A percentile compares a stretch with the other conserved stretches of the same genome.
Conservation (phyloP, 768 basidiomycete genomes). For the Termitomyces sp. region DNA sequence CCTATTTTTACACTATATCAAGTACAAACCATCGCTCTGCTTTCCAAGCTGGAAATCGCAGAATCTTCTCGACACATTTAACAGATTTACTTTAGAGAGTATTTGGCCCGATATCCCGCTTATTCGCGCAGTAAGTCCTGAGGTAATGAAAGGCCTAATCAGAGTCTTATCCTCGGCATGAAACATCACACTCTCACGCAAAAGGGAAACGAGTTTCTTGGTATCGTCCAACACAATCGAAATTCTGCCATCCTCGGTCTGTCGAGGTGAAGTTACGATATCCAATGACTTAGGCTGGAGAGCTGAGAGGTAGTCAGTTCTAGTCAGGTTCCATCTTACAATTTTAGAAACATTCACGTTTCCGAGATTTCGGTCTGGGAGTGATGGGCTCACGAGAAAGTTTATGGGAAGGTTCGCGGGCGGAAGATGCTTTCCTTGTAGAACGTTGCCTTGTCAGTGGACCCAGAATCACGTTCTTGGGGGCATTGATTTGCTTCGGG, state of each 20-base stretch:
- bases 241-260: constrained; percentile 17
- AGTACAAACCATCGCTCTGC: constrained; percentile 44
- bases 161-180: not conserved
- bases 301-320: constrained; percentile 20
- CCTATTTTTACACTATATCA: not conserved
- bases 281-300: constrained; percentile 31
- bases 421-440: constrained; percentile 15
- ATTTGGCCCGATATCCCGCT: constrained; percentile 69
- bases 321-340: not conserved
- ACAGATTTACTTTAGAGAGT: constrained; percentile 62
- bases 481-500: constrained; percentile 22
- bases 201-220: constrained; percentile 42
- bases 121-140: constrained; percentile 59
- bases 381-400: constrained; percentile 34
- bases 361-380: constrained; percentile 40
- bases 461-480: constrained; percentile 16
- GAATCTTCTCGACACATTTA: constrained; percentile 63
- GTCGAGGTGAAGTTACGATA: constrained; percentile 26
- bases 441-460: constrained; percentile 14
- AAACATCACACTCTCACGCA: constrained; percentile 42
- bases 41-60: constrained; percentile 46
- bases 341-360: constrained; percentile 25
- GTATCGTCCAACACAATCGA: constrained; percentile 36
- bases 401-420: constrained; percentile 14
- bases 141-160: constrained; percentile 4